Base-by-base conservation (phyloP, 2,329 filamentous ascomycete genomes). In the Pezicula carpinea region DNA sequence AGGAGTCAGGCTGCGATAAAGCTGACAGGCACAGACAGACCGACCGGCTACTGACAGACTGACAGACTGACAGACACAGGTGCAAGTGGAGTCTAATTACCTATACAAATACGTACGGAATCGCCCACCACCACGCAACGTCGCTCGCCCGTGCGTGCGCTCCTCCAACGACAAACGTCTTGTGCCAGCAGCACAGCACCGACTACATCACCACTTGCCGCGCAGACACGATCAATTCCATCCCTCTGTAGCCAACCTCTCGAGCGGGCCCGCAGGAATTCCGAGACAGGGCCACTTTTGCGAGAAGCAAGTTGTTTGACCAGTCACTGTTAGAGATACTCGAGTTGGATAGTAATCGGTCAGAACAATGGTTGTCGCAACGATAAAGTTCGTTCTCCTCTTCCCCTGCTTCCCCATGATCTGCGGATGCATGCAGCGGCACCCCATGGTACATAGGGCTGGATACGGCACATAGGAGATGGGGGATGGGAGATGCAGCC, bases 381-480 rank as follows among this genome's bases (percentile, higher is more conserved):
- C 78, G 53, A 82, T 82, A 67, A 82, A 82, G 78, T 82, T 68
- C 59, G 76, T 70, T 33, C 47, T 44, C 41, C 50, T 31, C 23
- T 46, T 43, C 44, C 21, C 47, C 41, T 46, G 43, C 43, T 40
- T 43, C 39, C 47, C 26, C 38, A 41, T 39, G 33, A 17, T 44
- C 39, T 39, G 38, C 39, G 38, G 38, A 40, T 29, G 21, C 35
- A 40, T 40, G 21, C 38, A 40, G 38, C 26, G 19, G 11, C 15
- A 13, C 22, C 14, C 21, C 18, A 40, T 26, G n/a, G 22, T 19
- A 40, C 10, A 22, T 40, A 23, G 38, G 40, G 31, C 19, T 43
- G 18, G 36, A 50, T 48, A 43, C 46, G 42, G 45, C 22, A 18
- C n/a, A 39, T 26, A 29, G 10, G 21, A 10, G 13, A 26, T 23